Evolutionary conservation across 2,329 filamentous ascomycete genomes (phyloP).

Genomic region (Neofusicoccum parvum): DNA sequence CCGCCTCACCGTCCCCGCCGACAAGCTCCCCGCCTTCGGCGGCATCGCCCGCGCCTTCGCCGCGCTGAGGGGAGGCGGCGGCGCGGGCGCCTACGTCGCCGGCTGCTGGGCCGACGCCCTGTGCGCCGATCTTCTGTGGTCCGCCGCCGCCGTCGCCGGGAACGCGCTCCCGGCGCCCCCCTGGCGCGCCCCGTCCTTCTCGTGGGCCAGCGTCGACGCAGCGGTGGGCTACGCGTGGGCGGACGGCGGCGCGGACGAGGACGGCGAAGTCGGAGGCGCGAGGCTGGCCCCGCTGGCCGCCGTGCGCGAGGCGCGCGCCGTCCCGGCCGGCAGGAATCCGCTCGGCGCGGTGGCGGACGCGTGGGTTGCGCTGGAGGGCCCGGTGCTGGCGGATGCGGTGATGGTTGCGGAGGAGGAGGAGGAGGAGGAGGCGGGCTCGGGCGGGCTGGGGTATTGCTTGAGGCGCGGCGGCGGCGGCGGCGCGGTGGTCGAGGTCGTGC

Average conservation of each 20-base stretch:
- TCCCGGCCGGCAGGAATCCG: conserved; percentile 31
- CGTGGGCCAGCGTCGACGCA: conserved; percentile 36
- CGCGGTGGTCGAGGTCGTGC: conserved; percentile 29
- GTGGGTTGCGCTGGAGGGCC: conserved; percentile 30
- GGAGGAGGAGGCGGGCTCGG: too few relatives aligned
- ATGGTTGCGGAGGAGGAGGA: conserved; percentile 18
- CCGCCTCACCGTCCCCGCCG: conserved; percentile 31
- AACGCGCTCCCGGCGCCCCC: conserved; percentile 1
- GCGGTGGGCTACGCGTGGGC: conserved; percentile 29
- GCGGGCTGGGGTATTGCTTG: conserved; percentile 32
- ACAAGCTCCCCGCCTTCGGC: conserved; percentile 38
- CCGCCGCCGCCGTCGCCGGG: too few relatives aligned
- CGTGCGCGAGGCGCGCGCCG: conserved; percentile 23
- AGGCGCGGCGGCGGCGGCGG: conserved; percentile 31
- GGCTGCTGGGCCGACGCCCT: conserved; percentile 38
- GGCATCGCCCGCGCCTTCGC: conserved; percentile 37
- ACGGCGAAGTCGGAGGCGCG: too few relatives aligned
- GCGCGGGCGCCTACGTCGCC: conserved; percentile 30
- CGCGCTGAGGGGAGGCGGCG: not conserved
- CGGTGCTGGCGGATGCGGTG: conserved; percentile 27
- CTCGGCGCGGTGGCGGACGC: conserved; percentile 32
- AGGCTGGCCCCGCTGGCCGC: too few relatives aligned
- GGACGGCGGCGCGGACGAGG: conserved; percentile 27
- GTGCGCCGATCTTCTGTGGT: conserved; percentile 35
- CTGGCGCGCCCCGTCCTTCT: conserved; percentile 30